Base-by-base conservation (phyloP, 2,329 filamentous ascomycete species). In the Fusarium luffae region DNA sequence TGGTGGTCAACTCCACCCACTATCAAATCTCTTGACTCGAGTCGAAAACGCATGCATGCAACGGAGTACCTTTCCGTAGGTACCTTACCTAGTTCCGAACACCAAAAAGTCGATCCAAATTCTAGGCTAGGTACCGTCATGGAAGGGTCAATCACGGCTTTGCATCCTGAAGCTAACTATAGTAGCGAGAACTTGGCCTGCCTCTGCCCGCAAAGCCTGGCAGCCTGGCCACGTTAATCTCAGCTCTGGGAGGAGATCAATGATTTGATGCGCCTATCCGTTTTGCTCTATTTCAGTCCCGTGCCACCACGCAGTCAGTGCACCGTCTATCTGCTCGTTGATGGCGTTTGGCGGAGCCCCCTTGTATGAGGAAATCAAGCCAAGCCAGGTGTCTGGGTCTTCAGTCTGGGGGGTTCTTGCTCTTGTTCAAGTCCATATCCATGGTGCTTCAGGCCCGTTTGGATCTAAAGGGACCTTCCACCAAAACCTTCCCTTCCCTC, bases 221-320 rank as follows among this genome's bases (percentile, higher is more conserved):
- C 11, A 28, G 23, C 32, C 32, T 18, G 34, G 10, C 34, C 18
- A 37, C 34, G 32, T 19, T 25, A 52, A n/a, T 41, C 30, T 52
- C 49, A 42, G 32, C 49, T 64, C 54, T 70, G 54, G 51, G n/a
- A 61, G 58, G n/a, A 61, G 58, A 69, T 68, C 58, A 63, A 28
- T 56, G 65, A 63, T 68, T 34, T 56, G 65, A 63, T 68, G 41
- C 57, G 64, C 50, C 49, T 68, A 63, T 63, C 67, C 57, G 54
- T 55, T 34, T 48, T 70, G 54, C 63, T 63, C 48, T 51, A 52
- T 54, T 59, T 54, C 62, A 30, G 52, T 49, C 59, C 16, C 49
- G 63, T 70, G 63, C 67, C 67, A 70, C 63, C 49, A 21, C 50
- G 50, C 27, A 70, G 67, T 70, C 67, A 71, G 63, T 70, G 68